These are phyloP conservation scores for Aristolochia contorta DNA, from an alignment of 164 flowering plant genomes.

Conservation along the genomic window DNA sequence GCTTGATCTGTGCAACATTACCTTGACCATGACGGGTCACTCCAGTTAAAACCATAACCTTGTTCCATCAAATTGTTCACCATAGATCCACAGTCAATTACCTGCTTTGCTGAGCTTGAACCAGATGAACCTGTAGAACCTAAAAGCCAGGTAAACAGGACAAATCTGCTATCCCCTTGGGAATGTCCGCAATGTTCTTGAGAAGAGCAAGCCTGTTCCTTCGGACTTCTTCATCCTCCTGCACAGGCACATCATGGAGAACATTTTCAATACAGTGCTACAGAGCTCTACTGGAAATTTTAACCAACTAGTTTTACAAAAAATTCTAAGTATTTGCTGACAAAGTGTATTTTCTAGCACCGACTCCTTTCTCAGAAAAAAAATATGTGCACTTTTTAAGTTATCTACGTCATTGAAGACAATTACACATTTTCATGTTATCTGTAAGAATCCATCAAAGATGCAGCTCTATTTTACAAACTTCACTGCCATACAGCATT, in stretches of 20 bases:
- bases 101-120: too few species aligned
- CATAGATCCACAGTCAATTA: too few species aligned
- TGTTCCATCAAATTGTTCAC: too few species aligned
- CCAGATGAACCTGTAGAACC: not conserved
- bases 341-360: not conserved
- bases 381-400: not conserved
- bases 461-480: too few species aligned
- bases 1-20: too few species aligned
- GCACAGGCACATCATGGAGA: conserved; percentile 9
- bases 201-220: conserved; percentile 85
- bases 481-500: too few species aligned
- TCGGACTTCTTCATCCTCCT: conserved; percentile 82
- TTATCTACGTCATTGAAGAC: too few species aligned
- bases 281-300: not conserved
- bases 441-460: too few species aligned
- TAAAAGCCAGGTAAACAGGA: conserved; percentile 85
- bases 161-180: conserved; percentile 78
- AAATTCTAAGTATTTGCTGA: not conserved
- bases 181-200: conserved; percentile 70
- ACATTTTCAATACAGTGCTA: not conserved
- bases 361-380: not conserved
- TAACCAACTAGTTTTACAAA: not conserved
- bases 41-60: too few species aligned
- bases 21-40: too few species aligned
- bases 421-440: too few species aligned